These are phyloP conservation scores for Primulina tabacum DNA, from an alignment of 257 asterid species.

Conservation along the genomic window DNA sequence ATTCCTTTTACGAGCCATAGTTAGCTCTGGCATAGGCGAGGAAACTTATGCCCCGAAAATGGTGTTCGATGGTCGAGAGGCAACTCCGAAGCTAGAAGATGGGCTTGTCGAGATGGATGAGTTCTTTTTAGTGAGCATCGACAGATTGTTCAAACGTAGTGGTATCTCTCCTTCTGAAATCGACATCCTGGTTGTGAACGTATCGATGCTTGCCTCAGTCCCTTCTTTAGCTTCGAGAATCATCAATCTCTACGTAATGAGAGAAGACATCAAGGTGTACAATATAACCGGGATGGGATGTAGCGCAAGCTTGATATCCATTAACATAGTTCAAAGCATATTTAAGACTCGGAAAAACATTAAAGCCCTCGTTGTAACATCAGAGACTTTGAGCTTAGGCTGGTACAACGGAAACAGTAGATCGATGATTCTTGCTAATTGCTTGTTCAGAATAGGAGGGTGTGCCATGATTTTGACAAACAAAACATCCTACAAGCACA, in stretches of 20 bases:
- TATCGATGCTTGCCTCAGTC: conserved; percentile 60
- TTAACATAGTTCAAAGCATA: conserved; percentile 47
- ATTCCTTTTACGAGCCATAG: conserved; percentile 71
- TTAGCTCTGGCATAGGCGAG: conserved; percentile 90
- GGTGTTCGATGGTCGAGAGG: conserved; percentile 64
- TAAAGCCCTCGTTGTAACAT: conserved; percentile 61
- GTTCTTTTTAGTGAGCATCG: conserved; percentile 52
- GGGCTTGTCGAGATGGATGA: conserved; percentile 72
- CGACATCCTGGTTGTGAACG: conserved; percentile 71
- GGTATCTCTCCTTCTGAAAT: conserved; percentile 50
- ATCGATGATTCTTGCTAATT: conserved; percentile 84
- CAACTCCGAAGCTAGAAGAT: conserved; percentile 49
- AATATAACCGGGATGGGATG: conserved; percentile 92
- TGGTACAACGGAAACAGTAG: conserved; percentile 82
- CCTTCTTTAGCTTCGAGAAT: conserved; percentile 68
- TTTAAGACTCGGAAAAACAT: conserved; percentile 38
- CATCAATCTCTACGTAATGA: conserved; percentile 53
- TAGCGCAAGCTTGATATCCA: conserved; percentile 71
- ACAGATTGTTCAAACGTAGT: conserved; percentile 38
- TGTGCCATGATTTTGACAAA: conserved; percentile 69
- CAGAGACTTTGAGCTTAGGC: conserved; percentile 65
- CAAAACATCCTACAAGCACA: conserved; percentile 28
- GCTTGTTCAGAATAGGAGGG: conserved; percentile 77
- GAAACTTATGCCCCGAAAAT: conserved; percentile 76
- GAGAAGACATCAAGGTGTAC: conserved; percentile 64